Conservation (phyloP, 2,329 filamentous ascomycete species). For the Curvularia verruculosa region DNA sequence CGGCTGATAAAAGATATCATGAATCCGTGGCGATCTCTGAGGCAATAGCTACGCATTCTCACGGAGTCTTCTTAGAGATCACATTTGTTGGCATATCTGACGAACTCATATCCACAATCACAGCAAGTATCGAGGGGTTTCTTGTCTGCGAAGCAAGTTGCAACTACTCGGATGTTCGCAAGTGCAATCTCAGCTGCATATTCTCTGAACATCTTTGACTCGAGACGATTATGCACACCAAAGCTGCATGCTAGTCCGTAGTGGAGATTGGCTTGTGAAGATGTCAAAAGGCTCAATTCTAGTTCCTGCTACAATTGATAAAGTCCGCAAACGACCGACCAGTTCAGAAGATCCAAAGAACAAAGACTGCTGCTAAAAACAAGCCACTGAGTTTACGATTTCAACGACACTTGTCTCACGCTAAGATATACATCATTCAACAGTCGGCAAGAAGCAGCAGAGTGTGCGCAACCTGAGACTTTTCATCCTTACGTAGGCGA, state of each 20-base stretch:
- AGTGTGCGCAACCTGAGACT: background rate
- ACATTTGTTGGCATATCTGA: background rate
- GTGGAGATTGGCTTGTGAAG: background rate
- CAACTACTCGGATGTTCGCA: background rate
- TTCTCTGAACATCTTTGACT: background rate
- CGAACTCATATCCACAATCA: background rate
- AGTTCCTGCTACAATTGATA: background rate
- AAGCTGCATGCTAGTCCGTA: background rate
- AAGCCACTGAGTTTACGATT: background rate
- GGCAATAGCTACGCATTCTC: background rate
- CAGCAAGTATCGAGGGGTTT: background rate
- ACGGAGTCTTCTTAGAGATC: background rate
- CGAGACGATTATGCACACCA: background rate
- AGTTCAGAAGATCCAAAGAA: background rate
- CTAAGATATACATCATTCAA: background rate
- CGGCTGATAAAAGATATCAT: background rate
- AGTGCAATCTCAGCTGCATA: background rate
- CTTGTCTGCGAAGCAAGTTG: background rate
- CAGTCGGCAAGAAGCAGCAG: background rate
- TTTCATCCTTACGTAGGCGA: slow-evolving; percentile 5
- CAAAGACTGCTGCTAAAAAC: background rate
- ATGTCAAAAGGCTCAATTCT: background rate
- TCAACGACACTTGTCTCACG: background rate
- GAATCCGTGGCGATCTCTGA: background rate
- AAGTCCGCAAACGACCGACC: background rate